Percentiles rank a stretch among this genome's conserved stretches.
Evolutionary conservation across 1,139 yeast genomes (phyloP).

Genomic region (Geotrichum klebahnii): DNA sequence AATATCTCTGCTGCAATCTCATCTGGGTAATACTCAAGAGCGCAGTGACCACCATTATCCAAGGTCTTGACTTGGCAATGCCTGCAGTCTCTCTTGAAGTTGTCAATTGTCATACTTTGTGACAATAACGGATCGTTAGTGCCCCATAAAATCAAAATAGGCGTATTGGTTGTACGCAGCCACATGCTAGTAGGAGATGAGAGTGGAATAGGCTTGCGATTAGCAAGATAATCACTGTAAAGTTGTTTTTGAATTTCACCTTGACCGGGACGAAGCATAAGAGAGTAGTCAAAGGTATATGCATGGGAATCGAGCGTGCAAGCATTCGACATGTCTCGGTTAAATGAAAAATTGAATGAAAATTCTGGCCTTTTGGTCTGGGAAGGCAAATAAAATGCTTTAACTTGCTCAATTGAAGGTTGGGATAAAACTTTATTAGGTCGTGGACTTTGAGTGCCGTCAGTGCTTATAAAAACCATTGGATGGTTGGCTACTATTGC

Average conservation of each 20-base stretch:
- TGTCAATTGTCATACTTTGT: constrained; percentile 40
- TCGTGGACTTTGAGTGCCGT: too few relatives aligned
- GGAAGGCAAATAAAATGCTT: constrained; percentile 1
- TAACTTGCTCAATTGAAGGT: constrained; percentile 4
- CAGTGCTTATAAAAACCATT: too few relatives aligned
- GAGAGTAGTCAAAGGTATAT: constrained; percentile 37
- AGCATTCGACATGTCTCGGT: not conserved
- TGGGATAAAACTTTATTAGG: too few relatives aligned
- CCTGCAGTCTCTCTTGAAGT: constrained; percentile 38
- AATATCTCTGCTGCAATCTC: constrained; percentile 36
- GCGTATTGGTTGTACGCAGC: constrained; percentile 39
- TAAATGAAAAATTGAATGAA: not conserved
- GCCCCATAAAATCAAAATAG: constrained; percentile 46
- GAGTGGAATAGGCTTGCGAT: not conserved
- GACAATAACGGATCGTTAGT: constrained; percentile 42
- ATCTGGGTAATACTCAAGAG: constrained; percentile 38
- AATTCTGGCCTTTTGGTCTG: not conserved
- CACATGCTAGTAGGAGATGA: constrained; percentile 29
- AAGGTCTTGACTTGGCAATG: constrained; percentile 34
- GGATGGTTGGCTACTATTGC: too few relatives aligned
- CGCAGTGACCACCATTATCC: constrained; percentile 44
- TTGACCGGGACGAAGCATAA: constrained; percentile 35
- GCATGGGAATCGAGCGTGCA: constrained; percentile 38
- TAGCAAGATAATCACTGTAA: constrained; percentile 39
- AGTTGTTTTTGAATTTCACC: constrained; percentile 38